Conservation (phyloP, 2,329 filamentous ascomycete species). For the Hymenotorrendiella dingleyae region DNA sequence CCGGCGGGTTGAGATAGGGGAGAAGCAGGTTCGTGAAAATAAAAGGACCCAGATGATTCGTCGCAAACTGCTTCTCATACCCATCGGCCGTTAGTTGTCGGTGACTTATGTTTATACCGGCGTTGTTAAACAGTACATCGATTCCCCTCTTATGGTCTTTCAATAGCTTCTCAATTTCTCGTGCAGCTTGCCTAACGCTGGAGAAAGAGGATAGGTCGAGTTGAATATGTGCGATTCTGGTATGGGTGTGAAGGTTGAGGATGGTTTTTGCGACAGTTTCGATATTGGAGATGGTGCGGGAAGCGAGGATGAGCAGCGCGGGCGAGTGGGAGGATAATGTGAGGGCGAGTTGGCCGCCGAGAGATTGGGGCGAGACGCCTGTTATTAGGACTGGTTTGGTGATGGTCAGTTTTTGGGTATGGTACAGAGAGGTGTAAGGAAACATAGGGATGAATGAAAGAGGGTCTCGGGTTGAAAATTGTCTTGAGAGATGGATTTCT, state of each 20-base stretch:
- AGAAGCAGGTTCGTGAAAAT: slow-evolving; percentile 17
- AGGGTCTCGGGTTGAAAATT: no score
- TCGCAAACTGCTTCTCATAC: slow-evolving; percentile 18
- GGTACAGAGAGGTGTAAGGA: no score
- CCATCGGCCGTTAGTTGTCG: slow-evolving; percentile 9
- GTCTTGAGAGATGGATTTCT: no score
- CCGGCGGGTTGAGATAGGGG: not conserved
- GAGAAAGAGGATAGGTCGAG: slow-evolving; percentile 35
- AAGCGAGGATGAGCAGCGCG: slow-evolving; percentile 32
- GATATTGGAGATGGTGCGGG: slow-evolving; percentile 31
- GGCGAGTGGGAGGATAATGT: slow-evolving; percentile 20
- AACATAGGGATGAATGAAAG: no score
- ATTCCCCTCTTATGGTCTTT: slow-evolving; percentile 4
- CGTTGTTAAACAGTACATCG: slow-evolving; percentile 22
- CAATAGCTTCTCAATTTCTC: slow-evolving; percentile 1
- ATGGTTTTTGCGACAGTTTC: slow-evolving; percentile 28
- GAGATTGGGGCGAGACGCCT: slow-evolving; percentile 16
- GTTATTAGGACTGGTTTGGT: slow-evolving; percentile 20
- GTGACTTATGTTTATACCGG: slow-evolving; percentile 14
- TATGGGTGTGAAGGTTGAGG: slow-evolving; percentile 24
- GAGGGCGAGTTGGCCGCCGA: slow-evolving; percentile 14
- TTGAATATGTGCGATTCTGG: slow-evolving; percentile 30
- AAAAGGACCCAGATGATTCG: slow-evolving; percentile 19
- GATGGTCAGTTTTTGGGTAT: no score
- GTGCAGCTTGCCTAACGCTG: slow-evolving; percentile 15